Conservation (phyloP, 805 yeast genomes). For the Cyberlindnera maritima region DNA sequence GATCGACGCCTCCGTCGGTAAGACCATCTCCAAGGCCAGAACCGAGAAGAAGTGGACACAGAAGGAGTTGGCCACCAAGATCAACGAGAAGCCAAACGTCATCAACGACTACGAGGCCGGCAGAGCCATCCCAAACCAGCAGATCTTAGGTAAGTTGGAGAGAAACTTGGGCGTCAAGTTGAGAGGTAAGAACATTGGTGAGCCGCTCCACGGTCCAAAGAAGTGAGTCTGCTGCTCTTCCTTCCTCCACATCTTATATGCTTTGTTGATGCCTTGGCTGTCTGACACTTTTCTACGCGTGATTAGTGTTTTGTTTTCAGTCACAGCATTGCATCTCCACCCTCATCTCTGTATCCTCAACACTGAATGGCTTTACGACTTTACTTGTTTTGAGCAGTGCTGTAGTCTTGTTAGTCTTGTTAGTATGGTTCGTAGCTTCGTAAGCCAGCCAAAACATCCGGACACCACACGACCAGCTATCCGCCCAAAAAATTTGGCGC, state of each 20-base stretch:
- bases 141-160: constrained; percentile 86
- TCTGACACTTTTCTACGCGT: too few relatives aligned
- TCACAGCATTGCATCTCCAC: neutral
- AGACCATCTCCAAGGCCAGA: constrained; percentile 81
- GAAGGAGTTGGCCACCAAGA: constrained; percentile 92
- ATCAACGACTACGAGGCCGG: constrained; percentile 97
- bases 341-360: neutral
- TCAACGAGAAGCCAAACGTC: constrained; percentile 94
- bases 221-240: constrained; percentile 28
- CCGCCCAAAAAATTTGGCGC: neutral
- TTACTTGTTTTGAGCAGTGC: neutral
- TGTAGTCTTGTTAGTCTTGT: neutral
- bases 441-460: neutral
- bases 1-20: constrained; percentile 80
- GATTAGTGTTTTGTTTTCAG: too few relatives aligned
- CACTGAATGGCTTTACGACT: constrained; percentile 2
- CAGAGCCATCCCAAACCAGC: constrained; percentile 95
- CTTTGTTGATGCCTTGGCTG: too few relatives aligned
- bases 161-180: constrained; percentile 91
- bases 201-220: constrained; percentile 60
- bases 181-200: constrained; percentile 94
- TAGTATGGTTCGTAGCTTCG: too few relatives aligned
- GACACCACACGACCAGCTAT: neutral
- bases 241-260: too few relatives aligned
- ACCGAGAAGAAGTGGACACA: constrained; percentile 87